Evolutionary conservation across 2,329 filamentous ascomycete species (phyloP).

Genomic region (Pseudogymnoascus sp.): DNA sequence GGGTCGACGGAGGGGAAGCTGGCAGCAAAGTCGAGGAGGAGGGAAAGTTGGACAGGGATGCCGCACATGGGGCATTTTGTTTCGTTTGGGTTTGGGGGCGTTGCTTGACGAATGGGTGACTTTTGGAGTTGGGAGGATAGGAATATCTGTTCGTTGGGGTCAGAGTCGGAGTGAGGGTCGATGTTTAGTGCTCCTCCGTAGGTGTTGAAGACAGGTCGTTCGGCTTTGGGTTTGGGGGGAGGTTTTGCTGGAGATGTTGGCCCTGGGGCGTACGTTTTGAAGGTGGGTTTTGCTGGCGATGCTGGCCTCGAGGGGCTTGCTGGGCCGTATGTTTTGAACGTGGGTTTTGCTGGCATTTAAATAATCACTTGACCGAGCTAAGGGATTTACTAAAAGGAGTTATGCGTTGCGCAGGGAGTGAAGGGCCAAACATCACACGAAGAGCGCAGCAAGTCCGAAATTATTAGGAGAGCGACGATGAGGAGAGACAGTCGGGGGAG

Average conservation of each 20-base stretch:
- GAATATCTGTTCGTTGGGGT: not conserved
- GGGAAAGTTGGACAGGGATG: not conserved
- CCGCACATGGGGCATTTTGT: slow-evolving; percentile 6
- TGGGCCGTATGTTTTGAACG: not conserved
- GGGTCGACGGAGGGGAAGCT: not conserved
- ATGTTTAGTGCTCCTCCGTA: not conserved
- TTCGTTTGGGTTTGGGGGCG: not conserved
- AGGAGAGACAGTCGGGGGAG: no score
- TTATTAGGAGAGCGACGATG: no score
- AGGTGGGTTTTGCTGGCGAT: not conserved
- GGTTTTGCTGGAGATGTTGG: not conserved
- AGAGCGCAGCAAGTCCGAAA: no score
- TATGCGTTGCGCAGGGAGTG: no score
- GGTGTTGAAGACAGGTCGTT: not conserved
- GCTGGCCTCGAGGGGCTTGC: not conserved
- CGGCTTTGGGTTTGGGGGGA: not conserved
- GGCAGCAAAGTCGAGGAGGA: not conserved
- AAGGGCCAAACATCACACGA: no score
- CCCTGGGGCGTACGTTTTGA: not conserved
- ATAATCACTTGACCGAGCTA: no score
- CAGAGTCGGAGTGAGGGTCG: not conserved
- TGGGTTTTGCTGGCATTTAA: not conserved
- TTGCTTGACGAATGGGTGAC: not conserved
- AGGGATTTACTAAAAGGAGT: no score
- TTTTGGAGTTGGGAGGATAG: not conserved